Evolutionary conservation across 768 basidiomycete genomes (phyloP).

Genomic region (Russula emetica): DNA sequence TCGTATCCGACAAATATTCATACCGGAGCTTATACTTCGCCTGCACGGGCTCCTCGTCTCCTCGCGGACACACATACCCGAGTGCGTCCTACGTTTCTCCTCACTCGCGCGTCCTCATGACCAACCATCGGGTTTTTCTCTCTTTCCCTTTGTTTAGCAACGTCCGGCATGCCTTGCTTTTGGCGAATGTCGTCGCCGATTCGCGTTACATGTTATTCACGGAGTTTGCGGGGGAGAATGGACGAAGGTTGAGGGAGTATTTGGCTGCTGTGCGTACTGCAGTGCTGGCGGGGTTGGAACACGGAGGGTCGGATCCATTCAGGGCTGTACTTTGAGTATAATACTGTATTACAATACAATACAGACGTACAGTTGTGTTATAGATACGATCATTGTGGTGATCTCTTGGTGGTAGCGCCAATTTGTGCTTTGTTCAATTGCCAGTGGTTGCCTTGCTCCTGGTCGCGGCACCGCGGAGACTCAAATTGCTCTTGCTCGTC

Average conservation of each 20-base stretch:
- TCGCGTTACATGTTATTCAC: conserved; percentile 59
- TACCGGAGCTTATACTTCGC: conserved; percentile 86
- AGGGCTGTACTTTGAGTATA: conserved; percentile 31
- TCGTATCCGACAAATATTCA: conserved; percentile 81
- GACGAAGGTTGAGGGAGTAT: conserved; percentile 65
- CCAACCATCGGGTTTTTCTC: not conserved
- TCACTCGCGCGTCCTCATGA: not conserved
- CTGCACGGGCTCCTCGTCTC: conserved; percentile 68
- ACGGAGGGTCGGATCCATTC: conserved; percentile 76
- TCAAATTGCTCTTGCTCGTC: no score
- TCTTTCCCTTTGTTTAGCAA: conserved; percentile 47
- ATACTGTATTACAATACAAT: no score
- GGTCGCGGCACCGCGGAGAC: no score
- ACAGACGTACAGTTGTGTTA: no score
- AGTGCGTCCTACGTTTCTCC: conserved; percentile 43
- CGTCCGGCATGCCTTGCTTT: conserved; percentile 65
- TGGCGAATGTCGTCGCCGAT: conserved; percentile 85
- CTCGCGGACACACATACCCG: conserved; percentile 59
- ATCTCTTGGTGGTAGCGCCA: no score
- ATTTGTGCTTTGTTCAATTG: no score
- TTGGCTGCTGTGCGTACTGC: conserved; percentile 68
- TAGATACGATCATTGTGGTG: no score
- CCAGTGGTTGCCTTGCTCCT: no score
- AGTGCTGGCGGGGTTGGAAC: conserved; percentile 64
- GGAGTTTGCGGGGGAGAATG: conserved; percentile 68